Evolutionary conservation across 2,329 filamentous ascomycete species (phyloP), one percentile per base, ranked within the genome.

Genomic region (Penicillium vulpinum): DNA sequence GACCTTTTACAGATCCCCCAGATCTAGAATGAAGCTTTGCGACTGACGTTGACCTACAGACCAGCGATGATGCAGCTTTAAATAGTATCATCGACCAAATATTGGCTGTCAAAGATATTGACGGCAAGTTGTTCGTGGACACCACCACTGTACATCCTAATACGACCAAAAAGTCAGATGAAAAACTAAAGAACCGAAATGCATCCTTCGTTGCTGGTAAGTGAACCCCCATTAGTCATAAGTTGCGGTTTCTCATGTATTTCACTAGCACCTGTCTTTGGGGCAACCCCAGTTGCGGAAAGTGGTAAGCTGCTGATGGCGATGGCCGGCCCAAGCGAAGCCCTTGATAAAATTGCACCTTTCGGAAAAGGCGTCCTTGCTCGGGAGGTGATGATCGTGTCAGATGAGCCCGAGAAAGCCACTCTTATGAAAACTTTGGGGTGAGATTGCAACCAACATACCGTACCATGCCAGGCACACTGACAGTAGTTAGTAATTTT

Each of bases 61-160:
- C 47, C 18, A 58, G 51, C 10, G 46, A 44, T 13, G 56, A 51
- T 28, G 38, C 40, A 5, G 53, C 53, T n/a, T 39, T 56, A n/a
- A 31, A 39, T 28, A 8, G 10, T 5, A 51, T 56, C 21, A 4
- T 56, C 5, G 47, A 56, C 33, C 47, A 56, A 18, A 28, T 51
- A 15, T 38, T 56, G n/a, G 3, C 29, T 22, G 53, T 39, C n/a
- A n/a, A 44, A 18, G 36, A 59, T 41, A 45, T 61, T 15, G 22
- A 31, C 5, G 33, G 28, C 13, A 61, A 61, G 24, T 22, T 53
- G 29, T 41, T 61, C 18, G 48, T 59, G 38, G 58, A 61, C 21
- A 61, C 58, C 5, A 61, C 58, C 22, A 61, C 58, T 11, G 56
- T 61, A 6, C 56, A 61, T 43, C 48, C 58, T 6, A 54, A 51